Evolutionary conservation across 2,329 filamentous ascomycete species (phyloP), one percentile per base, ranked within the genome.

Genomic region (Corinectria fuckeliana): DNA sequence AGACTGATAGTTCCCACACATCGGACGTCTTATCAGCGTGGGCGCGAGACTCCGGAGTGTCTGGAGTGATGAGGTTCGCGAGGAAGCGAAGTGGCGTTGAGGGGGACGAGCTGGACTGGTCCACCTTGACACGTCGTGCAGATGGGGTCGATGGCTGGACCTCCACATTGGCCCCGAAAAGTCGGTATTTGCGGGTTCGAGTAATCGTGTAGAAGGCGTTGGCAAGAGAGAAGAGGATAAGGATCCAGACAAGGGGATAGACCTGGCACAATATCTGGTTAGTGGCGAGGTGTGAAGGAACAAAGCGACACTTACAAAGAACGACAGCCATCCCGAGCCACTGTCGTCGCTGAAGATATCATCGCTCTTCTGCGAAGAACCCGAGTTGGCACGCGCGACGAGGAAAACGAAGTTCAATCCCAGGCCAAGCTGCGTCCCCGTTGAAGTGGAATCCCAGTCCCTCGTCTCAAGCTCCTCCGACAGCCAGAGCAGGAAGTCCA

Each of bases 1-100:
- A 99, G 6, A 98, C 84, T 2, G 90, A 86, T 49, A 99, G 78
- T 76, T 99, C 93, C 95, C 95, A 99, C 9, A 99, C 95, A 75
- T 99, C 93, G 10, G 89, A 85, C 23, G 85, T 85, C 56, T 88
- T 87, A 72, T 95, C 90, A 0, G 94, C 92, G 76, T 97, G 91
- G 25, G 92, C 90, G 72, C 93, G 87, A 23, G 91, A 88, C 65
- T 93, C 88, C n/a, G 93, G 91, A 20, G 87, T 89, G 32, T 89
- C 87, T 23, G 85, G 79, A 2, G 87, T 82, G 30, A 97, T 77
- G 42, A 91, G 80, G 63, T 84, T 87, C 25, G 88, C 85, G 34
- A 98, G 76, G 57, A 92, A 89, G 53, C 88, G 87, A 36, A 98
- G 73, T 1, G 95, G 94, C 1, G 93, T 95, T 0, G 90, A 88